Evolutionary conservation across 345 rosid genomes (phyloP).

Genomic region (Brassica juncea): DNA sequence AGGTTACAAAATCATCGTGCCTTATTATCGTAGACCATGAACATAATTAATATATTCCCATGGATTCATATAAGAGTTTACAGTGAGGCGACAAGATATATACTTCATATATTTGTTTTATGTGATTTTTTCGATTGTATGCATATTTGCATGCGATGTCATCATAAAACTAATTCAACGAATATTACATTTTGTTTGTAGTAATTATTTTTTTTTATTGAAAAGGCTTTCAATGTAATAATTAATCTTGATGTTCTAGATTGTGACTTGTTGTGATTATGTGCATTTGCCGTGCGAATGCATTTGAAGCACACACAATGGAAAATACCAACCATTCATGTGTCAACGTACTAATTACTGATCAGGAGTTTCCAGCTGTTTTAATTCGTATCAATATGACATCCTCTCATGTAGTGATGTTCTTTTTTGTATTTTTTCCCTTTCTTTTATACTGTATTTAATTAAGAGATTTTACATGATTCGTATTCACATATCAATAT

Average conservation of each 20-base stretch:
- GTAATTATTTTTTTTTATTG: background rate
- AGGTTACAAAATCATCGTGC: conserved; percentile 23
- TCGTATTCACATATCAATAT: background rate
- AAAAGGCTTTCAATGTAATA: too few species aligned
- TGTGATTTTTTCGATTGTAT: background rate
- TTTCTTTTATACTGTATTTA: background rate
- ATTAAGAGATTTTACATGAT: background rate
- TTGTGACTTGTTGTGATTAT: background rate
- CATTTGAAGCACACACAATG: background rate
- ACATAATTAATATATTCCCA: background rate
- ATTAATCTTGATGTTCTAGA: background rate
- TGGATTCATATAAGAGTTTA: background rate
- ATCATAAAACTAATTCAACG: background rate
- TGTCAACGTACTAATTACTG: background rate
- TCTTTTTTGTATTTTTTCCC: background rate
- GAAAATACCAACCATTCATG: background rate
- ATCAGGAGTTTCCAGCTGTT: conserved; percentile 19
- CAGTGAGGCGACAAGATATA: background rate
- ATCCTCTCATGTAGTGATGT: conserved; percentile 19
- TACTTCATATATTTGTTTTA: too few species aligned
- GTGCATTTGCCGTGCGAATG: background rate
- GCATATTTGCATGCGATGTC: background rate
- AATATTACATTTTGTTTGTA: background rate
- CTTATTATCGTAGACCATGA: conserved; percentile 22
- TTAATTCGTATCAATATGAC: conserved; percentile 7